A percentile compares a stretch with the other conserved stretches of the same genome.
phyloP scores from a whole-genome alignment of 306 rosid genomes.

The Trichosanthes cucumerina region DNA sequence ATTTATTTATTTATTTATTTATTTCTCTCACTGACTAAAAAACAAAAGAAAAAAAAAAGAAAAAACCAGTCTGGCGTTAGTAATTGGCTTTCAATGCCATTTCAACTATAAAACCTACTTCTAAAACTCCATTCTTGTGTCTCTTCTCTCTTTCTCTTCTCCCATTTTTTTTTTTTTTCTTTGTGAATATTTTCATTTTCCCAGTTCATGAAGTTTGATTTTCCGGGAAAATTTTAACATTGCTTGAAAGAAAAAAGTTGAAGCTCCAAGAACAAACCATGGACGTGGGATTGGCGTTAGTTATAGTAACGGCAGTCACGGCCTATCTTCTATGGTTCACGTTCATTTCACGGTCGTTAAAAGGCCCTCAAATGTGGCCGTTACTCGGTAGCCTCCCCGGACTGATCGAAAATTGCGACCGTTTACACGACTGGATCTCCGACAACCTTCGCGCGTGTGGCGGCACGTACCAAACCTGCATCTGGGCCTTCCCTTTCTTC shows the following conservation, averaged over 20 bases:
- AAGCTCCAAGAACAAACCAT: slow-evolving; percentile 14
- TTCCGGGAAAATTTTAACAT: not conserved
- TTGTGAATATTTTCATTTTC: not conserved
- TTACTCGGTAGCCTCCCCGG: slow-evolving; percentile 85
- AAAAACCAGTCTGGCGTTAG: slow-evolving; percentile 42
- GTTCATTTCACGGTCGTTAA: slow-evolving; percentile 75
- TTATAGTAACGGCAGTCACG: slow-evolving; percentile 63
- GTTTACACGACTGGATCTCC: slow-evolving; percentile 88
- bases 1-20: no score
- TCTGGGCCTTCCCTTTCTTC: slow-evolving; percentile 78
- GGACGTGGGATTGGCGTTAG: slow-evolving; percentile 60
- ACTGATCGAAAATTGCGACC: slow-evolving; percentile 63
- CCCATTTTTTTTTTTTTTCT: not conserved
- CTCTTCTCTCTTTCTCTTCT: not conserved
- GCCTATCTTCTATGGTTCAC: slow-evolving; percentile 71
- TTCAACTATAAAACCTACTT: slow-evolving; percentile 63
- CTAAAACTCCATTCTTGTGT: slow-evolving; percentile 24
- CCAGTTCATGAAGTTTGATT: not conserved
- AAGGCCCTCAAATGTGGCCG: slow-evolving; percentile 90
- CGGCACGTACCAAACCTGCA: slow-evolving; percentile 99
- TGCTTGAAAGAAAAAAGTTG: not conserved
- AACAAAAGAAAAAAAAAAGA: not conserved
- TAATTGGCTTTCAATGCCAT: slow-evolving; percentile 37
- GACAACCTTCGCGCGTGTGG: slow-evolving; percentile 87
- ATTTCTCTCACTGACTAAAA: not conserved